A percentile compares a stretch with the other conserved stretches of the same genome.
These are phyloP conservation scores for Coemansia sp. DNA, from an alignment of 192 early-diverging fungal species.

Conservation along the genomic window DNA sequence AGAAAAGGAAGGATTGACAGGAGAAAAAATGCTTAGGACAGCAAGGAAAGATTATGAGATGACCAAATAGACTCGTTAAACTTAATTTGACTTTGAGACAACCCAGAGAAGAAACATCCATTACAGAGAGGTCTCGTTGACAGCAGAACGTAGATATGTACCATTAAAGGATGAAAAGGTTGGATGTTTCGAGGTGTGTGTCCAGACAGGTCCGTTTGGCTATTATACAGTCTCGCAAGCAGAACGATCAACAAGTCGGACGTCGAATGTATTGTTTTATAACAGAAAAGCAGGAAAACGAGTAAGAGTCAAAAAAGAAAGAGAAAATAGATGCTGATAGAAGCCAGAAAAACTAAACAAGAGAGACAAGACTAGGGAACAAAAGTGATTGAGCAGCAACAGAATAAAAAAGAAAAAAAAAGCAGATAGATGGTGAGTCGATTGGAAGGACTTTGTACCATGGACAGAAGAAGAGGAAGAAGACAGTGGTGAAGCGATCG, in stretches of 20 bases:
- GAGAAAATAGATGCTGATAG: background rate
- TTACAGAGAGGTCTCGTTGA: background rate
- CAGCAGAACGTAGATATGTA: background rate
- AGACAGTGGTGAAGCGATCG: background rate
- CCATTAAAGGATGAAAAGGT: background rate
- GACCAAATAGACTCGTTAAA: background rate
- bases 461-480: background rate
- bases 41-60: background rate
- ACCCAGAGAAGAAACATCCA: too few relatives aligned
- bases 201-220: background rate
- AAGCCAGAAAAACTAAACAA: background rate
- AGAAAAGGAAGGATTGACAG: background rate
- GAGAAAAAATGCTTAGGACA: background rate
- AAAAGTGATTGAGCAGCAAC: background rate
- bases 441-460: background rate
- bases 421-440: background rate
- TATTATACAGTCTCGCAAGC: background rate
- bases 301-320: background rate
- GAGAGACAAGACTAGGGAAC: background rate
- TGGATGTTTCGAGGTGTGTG: background rate
- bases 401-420: background rate
- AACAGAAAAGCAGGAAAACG: background rate
- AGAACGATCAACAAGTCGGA: background rate
- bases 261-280: background rate
- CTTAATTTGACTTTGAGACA: too few relatives aligned